A percentile compares a stretch with the other conserved stretches of the same genome.
Evolutionary conservation across 2,329 filamentous ascomycete species (phyloP).

Genomic region (Aureobasidium sp.): DNA sequence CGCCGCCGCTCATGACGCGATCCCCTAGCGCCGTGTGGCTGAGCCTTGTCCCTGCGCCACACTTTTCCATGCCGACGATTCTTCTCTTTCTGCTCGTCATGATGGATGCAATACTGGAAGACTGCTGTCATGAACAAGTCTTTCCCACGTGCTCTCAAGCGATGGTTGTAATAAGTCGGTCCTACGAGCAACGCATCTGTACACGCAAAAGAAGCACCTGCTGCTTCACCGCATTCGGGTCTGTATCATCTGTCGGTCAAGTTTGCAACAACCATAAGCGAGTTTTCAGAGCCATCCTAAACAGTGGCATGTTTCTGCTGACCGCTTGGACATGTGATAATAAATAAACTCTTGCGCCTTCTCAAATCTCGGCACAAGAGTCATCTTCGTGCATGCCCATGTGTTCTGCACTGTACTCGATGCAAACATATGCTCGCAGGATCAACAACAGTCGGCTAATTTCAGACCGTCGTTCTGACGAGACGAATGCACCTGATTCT

Average conservation of each 20-base stretch:
- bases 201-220: background rate
- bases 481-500: background rate
- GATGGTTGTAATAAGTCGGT: background rate
- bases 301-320: background rate
- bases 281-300: background rate
- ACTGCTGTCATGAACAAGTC: too few relatives aligned
- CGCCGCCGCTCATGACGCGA: conserved; percentile 4
- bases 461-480: background rate
- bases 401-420: background rate
- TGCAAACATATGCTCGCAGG: background rate
- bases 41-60: conserved; percentile 5
- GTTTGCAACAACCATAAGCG: background rate
- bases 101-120: too few relatives aligned
- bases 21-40: background rate
- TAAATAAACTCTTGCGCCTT: too few relatives aligned
- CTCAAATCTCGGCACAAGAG: background rate
- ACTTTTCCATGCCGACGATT: too few relatives aligned
- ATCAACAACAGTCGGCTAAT: background rate
- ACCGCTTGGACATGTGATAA: too few relatives aligned
- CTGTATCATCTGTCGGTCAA: background rate
- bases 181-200: background rate
- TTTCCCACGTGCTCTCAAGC: too few relatives aligned
- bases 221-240: background rate
- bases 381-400: background rate
- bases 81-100: too few relatives aligned